These are phyloP conservation scores for Lachancea waltii DNA, from an alignment of 805 yeast species.

Conservation along the genomic window DNA sequence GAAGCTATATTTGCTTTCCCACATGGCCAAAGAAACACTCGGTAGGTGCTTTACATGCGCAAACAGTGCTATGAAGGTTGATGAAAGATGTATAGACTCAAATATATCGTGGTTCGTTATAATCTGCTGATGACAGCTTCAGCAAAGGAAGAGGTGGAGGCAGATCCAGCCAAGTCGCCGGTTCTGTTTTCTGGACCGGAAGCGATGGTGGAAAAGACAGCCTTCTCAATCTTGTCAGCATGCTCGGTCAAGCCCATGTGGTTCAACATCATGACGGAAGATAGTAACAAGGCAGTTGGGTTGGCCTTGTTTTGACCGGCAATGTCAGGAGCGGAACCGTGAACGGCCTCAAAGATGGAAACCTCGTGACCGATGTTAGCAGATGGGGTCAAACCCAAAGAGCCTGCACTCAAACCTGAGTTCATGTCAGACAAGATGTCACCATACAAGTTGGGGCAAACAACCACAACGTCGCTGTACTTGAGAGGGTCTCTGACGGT, in stretches of 20 bases:
- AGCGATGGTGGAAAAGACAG: conserved; percentile 83
- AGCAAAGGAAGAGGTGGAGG: conserved; percentile 85
- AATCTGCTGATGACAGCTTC: conserved; percentile 70
- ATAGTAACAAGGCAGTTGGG: conserved; percentile 94
- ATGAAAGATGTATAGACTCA: neutral
- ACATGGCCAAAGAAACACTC: no score
- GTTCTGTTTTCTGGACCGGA: conserved; percentile 96
- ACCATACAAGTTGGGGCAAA: conserved; percentile 99
- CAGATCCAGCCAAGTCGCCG: conserved; percentile 89
- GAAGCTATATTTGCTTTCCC: no score
- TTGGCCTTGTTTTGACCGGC: conserved; percentile 98
- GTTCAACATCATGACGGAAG: conserved; percentile 98
- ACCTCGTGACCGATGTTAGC: conserved; percentile 99
- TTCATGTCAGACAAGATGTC: conserved; percentile 97
- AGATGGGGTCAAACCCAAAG: conserved; percentile 97
- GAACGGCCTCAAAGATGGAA: conserved; percentile 98
- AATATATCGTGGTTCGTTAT: conserved; percentile 14
- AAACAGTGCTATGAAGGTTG: no score
- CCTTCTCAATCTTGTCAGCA: conserved; percentile 82
- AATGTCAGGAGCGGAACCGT: conserved; percentile 99
- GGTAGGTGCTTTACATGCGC: no score
- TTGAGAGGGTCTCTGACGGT: conserved; percentile 81
- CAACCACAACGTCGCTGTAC: conserved; percentile 82
- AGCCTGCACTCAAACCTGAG: conserved; percentile 91
- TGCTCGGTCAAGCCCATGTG: conserved; percentile 85